Evolutionary conservation across 2,329 filamentous ascomycete species (phyloP), one percentile per base, ranked within the genome.

Genomic region (Malbranchea cinnamomea): DNA sequence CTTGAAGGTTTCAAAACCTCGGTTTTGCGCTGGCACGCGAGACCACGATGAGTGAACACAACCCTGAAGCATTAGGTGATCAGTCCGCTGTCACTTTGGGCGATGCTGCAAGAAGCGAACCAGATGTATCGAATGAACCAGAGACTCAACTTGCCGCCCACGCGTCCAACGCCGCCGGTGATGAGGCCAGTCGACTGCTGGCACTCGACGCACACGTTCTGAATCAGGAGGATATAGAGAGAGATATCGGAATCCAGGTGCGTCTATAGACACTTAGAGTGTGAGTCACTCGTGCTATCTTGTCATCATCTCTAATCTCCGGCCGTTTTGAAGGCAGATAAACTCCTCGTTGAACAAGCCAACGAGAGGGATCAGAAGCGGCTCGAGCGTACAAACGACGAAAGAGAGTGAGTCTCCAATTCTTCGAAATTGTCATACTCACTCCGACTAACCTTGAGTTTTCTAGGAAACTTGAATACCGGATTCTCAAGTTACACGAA

Each of bases 211-310:
- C 74, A 30, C 67, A 75, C 34, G 72, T 89, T 13, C 74, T 82
- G 34, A 74, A 93, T 45, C 87, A 95, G 52, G 77, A 85, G 57
- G 85, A 94, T 35, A 60, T 95, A 12, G 87, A 94, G 53, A 70
- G 83, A 37, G 84, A 93, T 46, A 91, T 95, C 39, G 67, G 70
- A 16, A 63, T 65, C 25, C 68, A 76, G 51, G 55, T 59, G 44
- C 28, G 30, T 31, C 6, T 16, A 16, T 12, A 13, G 10, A 31
- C 8, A 10, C 10, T 13, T 20, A n/a, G n/a, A n/a, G n/a, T n/a
- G n/a, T n/a, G n/a, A n/a, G n/a, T n/a, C n/a, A n/a, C n/a, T n/a
- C n/a, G n/a, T n/a, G n/a, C n/a, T n/a, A n/a, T n/a, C n/a, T n/a
- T n/a, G n/a, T n/a, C n/a, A n/a, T n/a, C n/a, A n/a, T n/a, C 26